Evolutionary conservation across 495 filamentous ascomycete genomes (phyloP).

Genomic region (Aspergillus wentii): DNA sequence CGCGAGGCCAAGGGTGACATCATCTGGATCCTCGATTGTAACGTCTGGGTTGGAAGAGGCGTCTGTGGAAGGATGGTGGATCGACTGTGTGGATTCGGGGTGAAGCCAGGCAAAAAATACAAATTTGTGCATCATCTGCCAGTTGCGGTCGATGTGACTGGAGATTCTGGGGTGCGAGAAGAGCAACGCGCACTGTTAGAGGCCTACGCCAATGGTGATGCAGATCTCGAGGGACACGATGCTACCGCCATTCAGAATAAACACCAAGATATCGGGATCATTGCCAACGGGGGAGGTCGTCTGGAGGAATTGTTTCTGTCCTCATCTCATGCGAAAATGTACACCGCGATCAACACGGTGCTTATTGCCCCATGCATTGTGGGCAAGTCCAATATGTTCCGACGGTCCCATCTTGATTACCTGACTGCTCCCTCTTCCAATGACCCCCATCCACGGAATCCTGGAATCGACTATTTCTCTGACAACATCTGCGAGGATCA

Average conservation of each 20-base stretch:
- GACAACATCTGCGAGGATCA: constrained; percentile 98
- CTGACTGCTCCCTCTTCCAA: constrained; percentile 55
- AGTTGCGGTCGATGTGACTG: constrained; percentile 70
- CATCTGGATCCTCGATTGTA: constrained; percentile 94
- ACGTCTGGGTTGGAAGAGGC: constrained; percentile 82
- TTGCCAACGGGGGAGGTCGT: constrained; percentile 63
- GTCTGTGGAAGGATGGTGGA: constrained; percentile 85
- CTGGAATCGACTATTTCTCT: constrained; percentile 87
- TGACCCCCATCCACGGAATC: constrained; percentile 30
- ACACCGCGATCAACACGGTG: constrained; percentile 94
- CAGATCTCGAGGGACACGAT: background rate
- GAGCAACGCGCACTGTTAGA: constrained; percentile 42
- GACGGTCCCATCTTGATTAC: constrained; percentile 79
- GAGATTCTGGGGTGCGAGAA: constrained; percentile 20
- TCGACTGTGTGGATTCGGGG: constrained; percentile 64
- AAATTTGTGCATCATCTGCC: constrained; percentile 97
- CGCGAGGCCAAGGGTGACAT: constrained; percentile 90
- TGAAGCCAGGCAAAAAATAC: constrained; percentile 52
- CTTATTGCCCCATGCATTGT: constrained; percentile 88
- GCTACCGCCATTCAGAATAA: background rate
- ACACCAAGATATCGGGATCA: constrained; percentile 12
- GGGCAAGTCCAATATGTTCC: constrained; percentile 98
- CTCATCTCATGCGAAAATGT: constrained; percentile 95
- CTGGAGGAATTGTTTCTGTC: constrained; percentile 94
- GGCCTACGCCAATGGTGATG: constrained; percentile 8